Base-by-base conservation (phyloP, 495 filamentous ascomycete species). In the Neurospora sp. region DNA sequence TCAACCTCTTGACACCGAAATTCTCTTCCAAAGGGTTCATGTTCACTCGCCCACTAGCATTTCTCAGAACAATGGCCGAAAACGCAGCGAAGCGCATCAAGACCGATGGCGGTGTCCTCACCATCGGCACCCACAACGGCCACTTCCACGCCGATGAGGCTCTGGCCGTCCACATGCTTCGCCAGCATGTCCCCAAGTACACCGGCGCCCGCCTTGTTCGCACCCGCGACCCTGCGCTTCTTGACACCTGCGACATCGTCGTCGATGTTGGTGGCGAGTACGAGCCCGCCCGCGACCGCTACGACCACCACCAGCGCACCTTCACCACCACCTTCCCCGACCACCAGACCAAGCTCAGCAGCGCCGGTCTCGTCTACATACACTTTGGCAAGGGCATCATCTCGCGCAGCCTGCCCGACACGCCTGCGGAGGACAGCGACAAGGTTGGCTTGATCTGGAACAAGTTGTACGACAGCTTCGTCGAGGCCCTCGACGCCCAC, bases 61-160 rank as follows among this genome's bases (percentile, higher is more conserved):
- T 27, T 68, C 8, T 77, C 44, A 7, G 31, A 10, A 79, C 53
- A 53, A 91, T 93, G 91, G 85, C 89, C 75, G 86, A 91, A 83
- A 87, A 83, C 72, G 86, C 87, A 74, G 83, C 90, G 35, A 94
- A 94, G 81, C 88, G 91, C 79, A 79, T 94, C 71, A 94, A 93
- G 84, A 84, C 80, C 35, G 77, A 75, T 69, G 84, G 83, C 53
- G 82, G 83, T 14, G 84, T 85, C 40, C 81, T 91, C 75, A 81
- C 89, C 71, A 96, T 97, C 76, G 94, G 93, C 71, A 97, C 94
- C 14, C 94, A 97, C 86, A 97, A 91, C 83, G 96, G 96, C 71
- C 93, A 97, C 83, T 99, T 99, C 87, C 96, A 99, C 84, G 96
- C 96, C 81, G 96, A 99, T 80, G 96, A 99, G 84, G 96, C 96